These are phyloP conservation scores for Turritis glabra DNA, from an alignment of 345 rosid species.

Conservation along the genomic window DNA sequence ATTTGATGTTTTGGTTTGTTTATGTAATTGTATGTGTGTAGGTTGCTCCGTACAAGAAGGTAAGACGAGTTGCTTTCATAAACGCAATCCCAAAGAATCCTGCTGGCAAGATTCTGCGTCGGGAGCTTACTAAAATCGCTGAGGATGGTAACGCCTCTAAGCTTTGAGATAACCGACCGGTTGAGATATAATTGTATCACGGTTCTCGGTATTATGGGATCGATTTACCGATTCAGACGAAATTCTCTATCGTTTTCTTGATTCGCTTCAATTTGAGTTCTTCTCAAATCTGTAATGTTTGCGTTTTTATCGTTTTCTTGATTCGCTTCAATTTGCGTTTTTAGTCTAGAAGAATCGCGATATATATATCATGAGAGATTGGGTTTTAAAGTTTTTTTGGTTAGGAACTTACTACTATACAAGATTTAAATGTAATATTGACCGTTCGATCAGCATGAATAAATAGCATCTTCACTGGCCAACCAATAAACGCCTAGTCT, in stretches of 20 bases:
- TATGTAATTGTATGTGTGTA: constrained; percentile 33
- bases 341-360: too few relatives aligned
- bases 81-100: constrained; percentile 68
- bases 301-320: too few relatives aligned
- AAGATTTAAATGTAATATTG: neutral
- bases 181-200: neutral
- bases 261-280: neutral
- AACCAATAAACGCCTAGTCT: neutral
- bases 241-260: constrained; percentile 11
- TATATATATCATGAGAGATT: too few relatives aligned
- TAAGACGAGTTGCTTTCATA: constrained; percentile 75
- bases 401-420: neutral
- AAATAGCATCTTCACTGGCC: neutral
- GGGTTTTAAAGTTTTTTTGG: neutral
- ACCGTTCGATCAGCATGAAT: constrained; percentile 2
- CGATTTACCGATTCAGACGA: neutral
- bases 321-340: too few relatives aligned
- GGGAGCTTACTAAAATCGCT: constrained; percentile 57
- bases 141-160: constrained; percentile 44
- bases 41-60: constrained; percentile 94
- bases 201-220: neutral
- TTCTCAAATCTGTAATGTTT: neutral
- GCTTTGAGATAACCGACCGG: constrained; percentile 34
- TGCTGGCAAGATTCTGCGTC: constrained; percentile 82
- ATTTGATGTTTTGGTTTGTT: constrained; percentile 15